A percentile compares a stretch with the other conserved stretches of the same genome.
These are phyloP conservation scores for Caloboletus inedulis DNA, from an alignment of 1,284 basidiomycete genomes.

Conservation along the genomic window DNA sequence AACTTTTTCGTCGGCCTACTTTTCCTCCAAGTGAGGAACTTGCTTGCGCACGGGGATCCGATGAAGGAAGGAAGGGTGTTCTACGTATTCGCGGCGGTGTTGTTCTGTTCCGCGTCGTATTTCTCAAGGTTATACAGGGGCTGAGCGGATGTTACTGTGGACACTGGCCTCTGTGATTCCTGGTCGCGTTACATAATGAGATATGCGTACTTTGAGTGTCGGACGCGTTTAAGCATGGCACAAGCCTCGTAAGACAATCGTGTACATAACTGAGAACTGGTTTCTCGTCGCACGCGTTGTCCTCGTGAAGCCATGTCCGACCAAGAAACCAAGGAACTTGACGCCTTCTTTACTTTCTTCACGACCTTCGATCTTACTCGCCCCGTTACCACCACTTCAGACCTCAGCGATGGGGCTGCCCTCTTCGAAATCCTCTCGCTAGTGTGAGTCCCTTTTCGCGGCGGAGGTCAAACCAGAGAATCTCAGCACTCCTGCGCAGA, in stretches of 20 bases:
- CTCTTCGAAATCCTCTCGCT: conserved; percentile 69
- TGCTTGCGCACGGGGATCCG: conserved; percentile 61
- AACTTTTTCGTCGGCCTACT: conserved; percentile 81
- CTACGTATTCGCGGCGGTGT: conserved; percentile 65
- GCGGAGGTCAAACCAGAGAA: background rate
- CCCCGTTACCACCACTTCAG: conserved; percentile 56
- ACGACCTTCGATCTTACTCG: conserved; percentile 65
- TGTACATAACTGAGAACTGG: background rate
- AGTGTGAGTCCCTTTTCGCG: conserved; percentile 52
- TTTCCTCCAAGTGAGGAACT: conserved; percentile 80
- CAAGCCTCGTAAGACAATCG: background rate
- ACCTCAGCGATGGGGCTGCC: conserved; percentile 73
- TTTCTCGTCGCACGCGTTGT: conserved; percentile 4
- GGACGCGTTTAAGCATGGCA: background rate
- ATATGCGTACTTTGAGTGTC: conserved; percentile 1
- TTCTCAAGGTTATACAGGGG: conserved; percentile 42
- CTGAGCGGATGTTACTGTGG: conserved; percentile 8
- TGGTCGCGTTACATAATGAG: conserved; percentile 27
- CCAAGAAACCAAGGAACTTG: conserved; percentile 58
- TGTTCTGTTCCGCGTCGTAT: conserved; percentile 39
- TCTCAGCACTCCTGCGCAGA: conserved; percentile 41
- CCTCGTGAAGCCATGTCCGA: conserved; percentile 39
- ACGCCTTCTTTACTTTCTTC: conserved; percentile 77
- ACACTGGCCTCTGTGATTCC: background rate
- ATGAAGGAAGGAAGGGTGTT: conserved; percentile 78